Base-by-base conservation (phyloP, 495 filamentous ascomycete genomes). In the Penicillium soppii region DNA sequence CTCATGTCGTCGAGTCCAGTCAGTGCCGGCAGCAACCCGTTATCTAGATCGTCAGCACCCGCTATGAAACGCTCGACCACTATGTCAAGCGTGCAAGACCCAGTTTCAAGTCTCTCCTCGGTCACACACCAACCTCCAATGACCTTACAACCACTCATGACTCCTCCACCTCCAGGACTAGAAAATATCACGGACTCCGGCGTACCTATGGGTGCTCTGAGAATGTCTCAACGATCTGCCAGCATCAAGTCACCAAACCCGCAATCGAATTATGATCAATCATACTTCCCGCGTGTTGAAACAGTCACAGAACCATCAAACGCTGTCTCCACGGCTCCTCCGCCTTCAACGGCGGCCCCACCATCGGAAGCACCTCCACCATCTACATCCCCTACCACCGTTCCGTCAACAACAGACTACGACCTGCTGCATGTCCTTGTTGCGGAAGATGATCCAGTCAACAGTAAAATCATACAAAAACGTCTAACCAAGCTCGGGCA, bases 401-500 rank as follows among this genome's bases (percentile, higher is more conserved):
- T 16, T 23, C 43, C 43, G 13, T 10, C 49, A 55, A 5, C 50
- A 45, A 16, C 68, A 12, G n/a, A 40, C 20, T 17, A 59, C 71
- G 17, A 7, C 22, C 20, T 53, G 25, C 73, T 92, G 22, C 77
- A 76, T 23, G 82, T 95, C 2, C 74, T 96, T 15, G 82, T 96
- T 7, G 92, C 92, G 0, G 92, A 97, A 64, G 92, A 97, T 56
- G 92, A 97, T 58, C 91, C 91, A 0, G 81, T 96, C 58, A 97
- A 97, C 55, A 88, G 87, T 66, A 91, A 85, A 57, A 92, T 97
- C 50, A 70, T 96, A 7, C 78, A 84, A 54, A 97, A 96, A 63
- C 76, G 92, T 15, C 71, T 97, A 4, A 84, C 90, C 46, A 95
- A 91, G 64, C 62, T 84, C 3, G 90, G 91, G 0, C 88, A 96